phyloP scores from a whole-genome alignment of 2,329 filamentous ascomycete genomes.

The Malbranchea cinnamomea region DNA sequence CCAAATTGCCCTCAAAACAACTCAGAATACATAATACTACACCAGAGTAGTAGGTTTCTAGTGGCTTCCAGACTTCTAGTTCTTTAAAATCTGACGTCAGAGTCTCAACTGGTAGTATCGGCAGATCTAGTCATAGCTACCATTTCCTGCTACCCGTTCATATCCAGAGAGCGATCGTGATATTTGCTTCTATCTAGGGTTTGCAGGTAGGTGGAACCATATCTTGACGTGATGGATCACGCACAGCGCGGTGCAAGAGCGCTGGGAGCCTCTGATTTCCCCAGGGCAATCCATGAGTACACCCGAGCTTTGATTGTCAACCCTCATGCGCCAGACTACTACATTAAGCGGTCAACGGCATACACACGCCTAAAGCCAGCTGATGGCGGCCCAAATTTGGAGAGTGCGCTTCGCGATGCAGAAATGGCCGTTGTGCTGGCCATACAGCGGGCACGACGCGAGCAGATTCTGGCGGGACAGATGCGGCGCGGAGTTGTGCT shows the following conservation, averaged over 20 bases:
- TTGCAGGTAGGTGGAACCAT: no score
- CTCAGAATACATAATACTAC: no score
- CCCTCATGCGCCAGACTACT: constrained; percentile 58
- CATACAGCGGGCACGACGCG: constrained; percentile 53
- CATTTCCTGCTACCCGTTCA: no score
- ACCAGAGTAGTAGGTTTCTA: no score
- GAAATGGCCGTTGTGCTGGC: constrained; percentile 50
- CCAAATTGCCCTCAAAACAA: no score
- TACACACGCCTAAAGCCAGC: constrained; percentile 47
- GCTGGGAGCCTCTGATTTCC: constrained; percentile 47
- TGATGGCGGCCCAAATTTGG: constrained; percentile 27
- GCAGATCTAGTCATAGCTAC: no score
- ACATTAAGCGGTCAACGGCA: constrained; percentile 67
- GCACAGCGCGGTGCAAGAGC: constrained; percentile 45
- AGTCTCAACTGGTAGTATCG: no score
- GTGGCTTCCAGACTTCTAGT: no score
- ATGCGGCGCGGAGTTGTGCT: constrained; percentile 64
- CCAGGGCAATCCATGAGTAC: constrained; percentile 51
- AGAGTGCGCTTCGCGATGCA: constrained; percentile 51
- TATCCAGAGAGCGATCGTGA: no score
- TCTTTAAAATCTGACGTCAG: no score
- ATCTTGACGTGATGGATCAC: constrained; percentile 31
- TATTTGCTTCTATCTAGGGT: no score
- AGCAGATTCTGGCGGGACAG: constrained; percentile 67
- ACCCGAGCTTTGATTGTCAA: constrained; percentile 48